Percentiles rank a stretch among this genome's conserved stretches.
Evolutionary conservation across 768 basidiomycete genomes (phyloP).

Genomic region (Suillus alpinus): DNA sequence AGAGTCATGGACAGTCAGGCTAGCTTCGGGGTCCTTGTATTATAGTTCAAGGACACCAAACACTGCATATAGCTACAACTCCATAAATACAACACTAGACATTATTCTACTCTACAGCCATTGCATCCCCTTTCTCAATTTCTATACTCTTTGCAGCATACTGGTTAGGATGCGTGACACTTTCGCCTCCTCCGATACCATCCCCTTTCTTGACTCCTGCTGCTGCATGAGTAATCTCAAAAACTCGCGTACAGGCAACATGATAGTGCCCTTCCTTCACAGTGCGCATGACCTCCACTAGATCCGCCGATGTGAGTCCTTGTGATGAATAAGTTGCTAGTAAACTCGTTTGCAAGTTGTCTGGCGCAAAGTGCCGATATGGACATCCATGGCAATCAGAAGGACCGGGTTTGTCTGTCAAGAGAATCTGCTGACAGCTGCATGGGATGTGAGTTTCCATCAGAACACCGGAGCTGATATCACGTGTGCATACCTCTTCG

Average conservation of each 20-base stretch:
- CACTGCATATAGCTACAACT: slow-evolving; percentile 17
- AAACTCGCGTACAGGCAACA: slow-evolving; percentile 95
- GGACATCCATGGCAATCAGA: slow-evolving; percentile 85
- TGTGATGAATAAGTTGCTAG: slow-evolving; percentile 62
- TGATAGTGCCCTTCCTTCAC: slow-evolving; percentile 86
- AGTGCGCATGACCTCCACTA: slow-evolving; percentile 77
- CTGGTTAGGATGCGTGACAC: slow-evolving; percentile 92
- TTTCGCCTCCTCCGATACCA: slow-evolving; percentile 81
- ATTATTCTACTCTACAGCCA: slow-evolving; percentile 35
- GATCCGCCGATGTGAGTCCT: slow-evolving; percentile 63
- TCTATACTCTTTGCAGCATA: slow-evolving; percentile 76
- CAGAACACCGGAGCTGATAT: neutral
- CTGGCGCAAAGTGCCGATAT: slow-evolving; percentile 82
- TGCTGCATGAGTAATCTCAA: slow-evolving; percentile 83
- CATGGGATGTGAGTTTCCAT: neutral
- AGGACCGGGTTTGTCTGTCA: slow-evolving; percentile 60
- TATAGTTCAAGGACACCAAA: neutral
- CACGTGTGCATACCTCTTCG: slow-evolving; percentile 63
- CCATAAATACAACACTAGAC: neutral
- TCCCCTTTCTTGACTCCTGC: slow-evolving; percentile 83
- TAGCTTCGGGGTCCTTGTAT: neutral
- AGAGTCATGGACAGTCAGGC: slow-evolving; percentile 24
- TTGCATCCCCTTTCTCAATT: slow-evolving; percentile 49
- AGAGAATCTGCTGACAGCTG: slow-evolving; percentile 90
- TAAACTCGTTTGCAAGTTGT: slow-evolving; percentile 79